Conservation (phyloP, 1,284 basidiomycete genomes). For the Volvariella surrecta region DNA sequence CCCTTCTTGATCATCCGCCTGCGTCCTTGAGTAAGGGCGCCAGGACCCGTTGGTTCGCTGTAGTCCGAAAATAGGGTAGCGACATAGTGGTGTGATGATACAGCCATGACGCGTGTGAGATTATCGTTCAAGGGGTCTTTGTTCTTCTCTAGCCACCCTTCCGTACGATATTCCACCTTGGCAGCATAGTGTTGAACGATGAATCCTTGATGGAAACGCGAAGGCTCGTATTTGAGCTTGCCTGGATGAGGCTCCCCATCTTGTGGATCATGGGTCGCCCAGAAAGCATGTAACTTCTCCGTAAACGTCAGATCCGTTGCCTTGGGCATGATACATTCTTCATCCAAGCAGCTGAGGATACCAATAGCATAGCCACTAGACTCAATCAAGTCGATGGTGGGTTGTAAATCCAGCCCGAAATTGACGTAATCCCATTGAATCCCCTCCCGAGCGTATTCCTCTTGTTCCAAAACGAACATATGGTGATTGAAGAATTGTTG, state of each 20-base stretch:
- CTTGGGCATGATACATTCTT: constrained; percentile 99
- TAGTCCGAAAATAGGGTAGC: constrained; percentile 84
- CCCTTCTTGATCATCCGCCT: constrained; percentile 88
- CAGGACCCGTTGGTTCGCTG: constrained; percentile 35
- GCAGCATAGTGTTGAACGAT: constrained; percentile 96
- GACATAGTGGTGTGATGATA: constrained; percentile 80
- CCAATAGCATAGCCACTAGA: constrained; percentile 71
- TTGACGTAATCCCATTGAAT: constrained; percentile 99
- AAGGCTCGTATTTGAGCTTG: constrained; percentile 76
- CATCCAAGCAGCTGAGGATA: constrained; percentile 90
- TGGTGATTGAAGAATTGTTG: constrained; percentile 99
- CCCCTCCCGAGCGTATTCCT: constrained; percentile 94
- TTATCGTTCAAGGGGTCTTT: constrained; percentile 99
- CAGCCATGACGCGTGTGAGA: constrained; percentile 82
- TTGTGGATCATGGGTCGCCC: constrained; percentile 45
- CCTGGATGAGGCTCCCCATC: constrained; percentile 64
- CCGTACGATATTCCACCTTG: constrained; percentile 92
- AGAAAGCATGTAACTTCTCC: constrained; percentile 78
- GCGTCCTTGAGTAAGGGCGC: constrained; percentile 46
- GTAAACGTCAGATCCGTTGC: constrained; percentile 95
- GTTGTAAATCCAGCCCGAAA: constrained; percentile 96
- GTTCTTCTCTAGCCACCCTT: constrained; percentile 99
- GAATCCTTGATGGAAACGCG: constrained; percentile 92
- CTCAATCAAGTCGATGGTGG: constrained; percentile 98
- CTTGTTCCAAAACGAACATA: constrained; percentile 99